Conservation (phyloP, 768 basidiomycete genomes). For the Gloeostereum incarnatum region DNA sequence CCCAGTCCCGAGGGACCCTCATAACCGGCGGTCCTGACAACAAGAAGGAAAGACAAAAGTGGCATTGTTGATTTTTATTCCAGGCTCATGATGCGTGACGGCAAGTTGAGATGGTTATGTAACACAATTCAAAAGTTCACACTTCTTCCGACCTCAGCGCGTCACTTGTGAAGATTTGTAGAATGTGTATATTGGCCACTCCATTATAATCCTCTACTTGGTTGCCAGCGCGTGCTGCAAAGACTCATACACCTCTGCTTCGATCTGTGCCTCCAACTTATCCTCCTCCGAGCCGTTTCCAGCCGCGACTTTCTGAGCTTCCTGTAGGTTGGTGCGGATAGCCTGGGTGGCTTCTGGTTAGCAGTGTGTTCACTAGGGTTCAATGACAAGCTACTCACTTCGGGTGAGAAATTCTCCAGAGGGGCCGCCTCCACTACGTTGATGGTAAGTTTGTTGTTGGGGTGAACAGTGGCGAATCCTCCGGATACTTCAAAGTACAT, state of each 20-base stretch:
- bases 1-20: no score
- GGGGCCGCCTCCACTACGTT: slow-evolving; percentile 96
- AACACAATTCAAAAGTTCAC: no score
- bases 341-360: no score
- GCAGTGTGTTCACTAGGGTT: slow-evolving; percentile 4
- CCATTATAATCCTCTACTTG: slow-evolving; percentile 21
- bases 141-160: no score
- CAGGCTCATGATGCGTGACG: no score
- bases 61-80: no score
- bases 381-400: slow-evolving; percentile 43
- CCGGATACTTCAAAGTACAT: slow-evolving; percentile 60
- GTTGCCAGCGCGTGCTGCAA: slow-evolving; percentile 75
- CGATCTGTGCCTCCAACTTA: slow-evolving; percentile 88
- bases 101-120: no score
- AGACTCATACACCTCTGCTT: slow-evolving; percentile 95
- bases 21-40: no score
- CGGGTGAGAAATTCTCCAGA: slow-evolving; percentile 81
- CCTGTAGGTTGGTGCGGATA: slow-evolving; percentile 80
- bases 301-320: slow-evolving; percentile 72
- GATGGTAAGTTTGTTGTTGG: slow-evolving; percentile 92
- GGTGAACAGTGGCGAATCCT: slow-evolving; percentile 96
- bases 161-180: no score
- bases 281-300: slow-evolving; percentile 89
- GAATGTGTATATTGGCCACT: no score
- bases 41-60: no score